Evolutionary conservation across 2,329 filamentous ascomycete species (phyloP).

Genomic region (Nannizziopsis barbatae): DNA sequence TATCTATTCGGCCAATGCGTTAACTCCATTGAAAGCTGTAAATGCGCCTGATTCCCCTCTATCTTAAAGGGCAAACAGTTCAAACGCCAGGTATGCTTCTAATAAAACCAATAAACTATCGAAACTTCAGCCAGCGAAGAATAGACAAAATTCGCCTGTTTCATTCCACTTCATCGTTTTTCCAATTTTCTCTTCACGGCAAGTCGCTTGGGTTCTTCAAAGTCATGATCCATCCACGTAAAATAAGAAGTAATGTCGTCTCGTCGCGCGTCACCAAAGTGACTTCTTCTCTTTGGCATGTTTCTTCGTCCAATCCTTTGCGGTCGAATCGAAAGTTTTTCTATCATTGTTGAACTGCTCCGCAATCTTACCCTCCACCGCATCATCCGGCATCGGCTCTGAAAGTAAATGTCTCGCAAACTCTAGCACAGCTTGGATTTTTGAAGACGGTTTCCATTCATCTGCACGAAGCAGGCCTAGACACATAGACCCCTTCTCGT

Average conservation of each 20-base stretch:
- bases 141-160: too few relatives aligned
- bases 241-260: background rate
- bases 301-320: slow-evolving; percentile 58
- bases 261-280: background rate
- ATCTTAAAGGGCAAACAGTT: too few relatives aligned
- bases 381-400: slow-evolving; percentile 79
- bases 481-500: slow-evolving; percentile 74
- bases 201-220: too few relatives aligned
- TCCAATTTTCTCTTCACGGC: too few relatives aligned
- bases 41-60: too few relatives aligned
- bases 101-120: too few relatives aligned
- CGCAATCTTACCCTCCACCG: slow-evolving; percentile 75
- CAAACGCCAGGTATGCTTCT: too few relatives aligned
- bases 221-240: too few relatives aligned
- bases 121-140: too few relatives aligned
- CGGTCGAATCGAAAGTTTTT: slow-evolving; percentile 61
- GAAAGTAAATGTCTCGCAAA: slow-evolving; percentile 62
- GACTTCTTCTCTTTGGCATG: slow-evolving; percentile 46
- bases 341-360: slow-evolving; percentile 66
- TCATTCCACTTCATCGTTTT: too few relatives aligned
- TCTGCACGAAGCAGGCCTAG: slow-evolving; percentile 71
- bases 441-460: slow-evolving; percentile 83
- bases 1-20: too few relatives aligned
- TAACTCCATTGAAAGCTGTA: too few relatives aligned
- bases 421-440: slow-evolving; percentile 62